Base-by-base conservation (phyloP, 1,139 yeast genomes). In the Komagataea norvegica region DNA sequence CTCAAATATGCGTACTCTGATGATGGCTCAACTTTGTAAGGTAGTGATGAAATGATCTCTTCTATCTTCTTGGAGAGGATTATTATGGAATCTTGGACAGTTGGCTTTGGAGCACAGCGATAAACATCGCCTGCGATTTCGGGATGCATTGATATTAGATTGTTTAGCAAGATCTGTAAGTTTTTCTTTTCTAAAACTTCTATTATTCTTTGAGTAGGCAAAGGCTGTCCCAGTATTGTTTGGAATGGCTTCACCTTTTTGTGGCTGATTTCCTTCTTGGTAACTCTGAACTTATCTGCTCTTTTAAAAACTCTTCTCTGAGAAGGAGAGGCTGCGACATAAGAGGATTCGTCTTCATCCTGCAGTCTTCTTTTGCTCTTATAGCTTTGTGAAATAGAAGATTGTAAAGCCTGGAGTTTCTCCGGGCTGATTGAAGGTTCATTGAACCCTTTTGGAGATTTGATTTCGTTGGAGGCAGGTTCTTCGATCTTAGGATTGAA, bases 1-100 rank as follows among this genome's bases (percentile, higher is more conserved):
- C 97, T 70, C 42, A 86, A 68, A 60, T 81, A 91, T n/a, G 95
- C 81, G 57, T 91, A 91, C 59, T 89, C 97, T 37, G 84, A 77
- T 35, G 72, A 68, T 16, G 70, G 65, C 49, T 82, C 87, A 45
- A 86, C 86, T 49, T 80, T 79, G 59, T 83, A 85, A 1, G 95
- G 95, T 46, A 86, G 61, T 42, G 72, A 70, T 16, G 60, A 57
- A 24, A 64, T 55, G 21, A 85, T 73, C 4, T 53, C 52, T 13
- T 68, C 64, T 36, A 72, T 62, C 49, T 80, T 77, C 10, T 57
- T 56, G 26, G 64, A 60, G 38, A 86, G 62, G 24, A 76, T 65
- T 10, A 61, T 64, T 21, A 81, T 57, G 6, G 85, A 74, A 43
- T 72, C 68, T 13, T 62, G 58, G 5, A 77, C 68, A 0, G 78